Percentiles rank a stretch among this genome's conserved stretches.
These are phyloP conservation scores for Hypoxylon lienhwacheense DNA, from an alignment of 495 filamentous ascomycete genomes.

Conservation along the genomic window DNA sequence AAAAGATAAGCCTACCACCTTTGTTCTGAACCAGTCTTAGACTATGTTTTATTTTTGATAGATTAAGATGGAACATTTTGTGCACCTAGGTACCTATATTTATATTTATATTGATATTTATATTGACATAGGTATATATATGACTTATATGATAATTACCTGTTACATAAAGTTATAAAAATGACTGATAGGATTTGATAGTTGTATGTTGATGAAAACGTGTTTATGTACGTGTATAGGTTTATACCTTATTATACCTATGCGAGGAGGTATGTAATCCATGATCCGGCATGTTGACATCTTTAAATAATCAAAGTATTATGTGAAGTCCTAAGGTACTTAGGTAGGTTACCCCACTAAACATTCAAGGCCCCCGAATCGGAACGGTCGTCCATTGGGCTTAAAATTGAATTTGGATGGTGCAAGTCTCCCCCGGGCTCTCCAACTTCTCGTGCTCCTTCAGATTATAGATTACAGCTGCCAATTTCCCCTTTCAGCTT, in stretches of 20 bases:
- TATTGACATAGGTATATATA: neutral
- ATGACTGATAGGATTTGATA: too few relatives aligned
- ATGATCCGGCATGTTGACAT: too few relatives aligned
- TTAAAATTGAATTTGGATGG: slow-evolving; percentile 12
- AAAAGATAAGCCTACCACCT: too few relatives aligned
- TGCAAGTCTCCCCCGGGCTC: slow-evolving; percentile 11
- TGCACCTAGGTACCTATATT: neutral
- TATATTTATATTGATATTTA: neutral
- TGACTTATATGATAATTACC: too few relatives aligned
- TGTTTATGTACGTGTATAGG: neutral
- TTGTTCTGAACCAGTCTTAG: too few relatives aligned
- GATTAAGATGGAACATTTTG: too few relatives aligned
- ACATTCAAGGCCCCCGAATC: slow-evolving; percentile 24
- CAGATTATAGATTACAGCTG: too few relatives aligned
- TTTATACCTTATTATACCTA: neutral
- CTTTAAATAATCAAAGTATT: too few relatives aligned
- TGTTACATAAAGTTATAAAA: too few relatives aligned
- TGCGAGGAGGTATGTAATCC: neutral
- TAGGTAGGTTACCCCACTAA: slow-evolving; percentile 6
- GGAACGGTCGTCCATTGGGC: slow-evolving; percentile 28
- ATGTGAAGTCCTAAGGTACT: slow-evolving; percentile 1
- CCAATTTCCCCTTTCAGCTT: slow-evolving; percentile 35
- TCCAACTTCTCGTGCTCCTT: slow-evolving; percentile 20
- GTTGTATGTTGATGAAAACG: neutral
- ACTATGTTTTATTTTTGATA: too few relatives aligned